phyloP scores from a whole-genome alignment of 2,329 filamentous ascomycete species.

The Aureobasidium sp. region DNA sequence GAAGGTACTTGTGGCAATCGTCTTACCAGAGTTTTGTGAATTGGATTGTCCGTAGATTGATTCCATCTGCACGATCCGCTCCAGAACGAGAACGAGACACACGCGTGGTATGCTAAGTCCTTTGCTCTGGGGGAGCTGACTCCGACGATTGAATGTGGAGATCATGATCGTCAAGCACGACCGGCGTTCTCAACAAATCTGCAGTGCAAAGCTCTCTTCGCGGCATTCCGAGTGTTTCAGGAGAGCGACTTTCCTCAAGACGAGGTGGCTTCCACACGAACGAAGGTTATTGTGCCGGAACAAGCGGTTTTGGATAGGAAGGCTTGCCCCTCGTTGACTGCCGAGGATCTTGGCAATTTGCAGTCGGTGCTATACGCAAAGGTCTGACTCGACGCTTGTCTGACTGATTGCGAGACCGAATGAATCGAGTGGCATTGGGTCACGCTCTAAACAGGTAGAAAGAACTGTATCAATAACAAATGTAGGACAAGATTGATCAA shows the following conservation, averaged over 20 bases:
- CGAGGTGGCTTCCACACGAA: not conserved
- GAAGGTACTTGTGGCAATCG: too few species aligned
- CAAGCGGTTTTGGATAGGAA: not conserved
- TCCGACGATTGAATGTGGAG: not conserved
- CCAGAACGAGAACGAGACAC: too few species aligned
- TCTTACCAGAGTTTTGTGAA: too few species aligned
- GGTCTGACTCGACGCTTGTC: not conserved
- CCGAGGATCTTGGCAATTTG: not conserved
- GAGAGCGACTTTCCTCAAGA: not conserved
- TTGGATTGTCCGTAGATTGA: too few species aligned
- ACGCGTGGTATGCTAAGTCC: too few species aligned
- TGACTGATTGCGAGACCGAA: too few species aligned
- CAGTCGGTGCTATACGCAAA: not conserved
- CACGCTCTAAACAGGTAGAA: too few species aligned
- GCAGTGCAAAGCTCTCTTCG: not conserved
- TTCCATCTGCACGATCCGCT: too few species aligned
- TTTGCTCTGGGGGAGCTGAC: not conserved
- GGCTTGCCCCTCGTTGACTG: not conserved
- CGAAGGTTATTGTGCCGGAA: not conserved
- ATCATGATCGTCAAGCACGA: not conserved
- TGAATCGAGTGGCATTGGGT: too few species aligned
- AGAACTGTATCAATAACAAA: too few species aligned
- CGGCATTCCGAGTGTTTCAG: not conserved
- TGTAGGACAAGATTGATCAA: not conserved
- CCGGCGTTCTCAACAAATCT: not conserved